Base-by-base conservation (phyloP, 768 basidiomycete genomes). In the Mrakia gelida region DNA sequence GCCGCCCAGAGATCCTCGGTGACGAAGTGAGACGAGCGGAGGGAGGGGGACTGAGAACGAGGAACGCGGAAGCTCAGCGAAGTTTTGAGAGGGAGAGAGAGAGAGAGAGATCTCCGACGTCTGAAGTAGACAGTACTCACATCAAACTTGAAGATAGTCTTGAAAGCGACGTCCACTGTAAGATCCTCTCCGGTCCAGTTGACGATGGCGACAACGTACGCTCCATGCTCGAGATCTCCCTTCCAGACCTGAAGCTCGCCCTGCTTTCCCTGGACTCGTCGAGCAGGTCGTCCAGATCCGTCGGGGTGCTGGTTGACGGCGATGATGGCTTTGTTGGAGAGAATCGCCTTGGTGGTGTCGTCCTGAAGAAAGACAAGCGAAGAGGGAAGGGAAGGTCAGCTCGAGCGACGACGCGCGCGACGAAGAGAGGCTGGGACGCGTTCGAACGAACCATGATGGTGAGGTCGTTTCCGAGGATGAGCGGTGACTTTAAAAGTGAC, bases 401-500 rank as follows among this genome's bases (percentile, higher is more conserved):
- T 21, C 16, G 3, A 52, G 7, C 49, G 18, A 16, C 49, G 49
- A 52, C 49, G 49, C 49, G 49, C 49, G 49, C 49, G 49, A 52
- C 49, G 49, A 21, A 18, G 49, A 2, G 18, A 16, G 49, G 49
- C 4, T 52, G 49, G 15, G 59, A 56, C 43, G 43, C 16, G 43
- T 16, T 30, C 32, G 30, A n/a, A 52, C 43, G 71, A 52, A 84
- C 85, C 86, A 86, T 86, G 71, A 81, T 81, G 7, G 83, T 84
- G 26, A 86, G 76, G 72, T 86, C 85, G 80, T 86, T 85, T 0
- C 86, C 86, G 7, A 87, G 82, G 62, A 86, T 86, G 15, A 87
- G 82, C 0, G 86, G 86, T 68, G 84, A 85, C 85, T 89, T 89
- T 13, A 43, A 85, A 26, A 88, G 86, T 5, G 88, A 87, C 88